Percentiles rank a stretch among this genome's conserved stretches.
phyloP scores from a whole-genome alignment of 2,329 filamentous ascomycete genomes.

The Phyllosticta citribraziliensis region DNA sequence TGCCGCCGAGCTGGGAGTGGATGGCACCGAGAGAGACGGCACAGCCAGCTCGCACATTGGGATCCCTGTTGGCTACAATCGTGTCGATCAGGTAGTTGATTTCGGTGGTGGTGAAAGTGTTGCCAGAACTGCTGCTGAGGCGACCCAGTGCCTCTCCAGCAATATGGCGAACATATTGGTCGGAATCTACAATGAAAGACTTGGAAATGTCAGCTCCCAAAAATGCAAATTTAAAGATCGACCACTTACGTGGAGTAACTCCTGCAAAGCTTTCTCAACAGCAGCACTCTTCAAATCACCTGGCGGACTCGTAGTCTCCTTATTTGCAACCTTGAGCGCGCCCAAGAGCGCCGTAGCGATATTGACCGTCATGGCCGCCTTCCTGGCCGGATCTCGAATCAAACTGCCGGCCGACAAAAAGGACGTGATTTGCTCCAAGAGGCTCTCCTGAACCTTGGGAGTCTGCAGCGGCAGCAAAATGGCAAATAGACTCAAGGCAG shows the following conservation, averaged over 20 bases:
- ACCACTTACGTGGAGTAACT: slow-evolving; percentile 65
- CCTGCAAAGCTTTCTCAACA: slow-evolving; percentile 62
- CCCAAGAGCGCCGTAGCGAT: slow-evolving; percentile 71
- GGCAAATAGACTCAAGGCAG: slow-evolving; percentile 86
- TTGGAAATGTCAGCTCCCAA: slow-evolving; percentile 18
- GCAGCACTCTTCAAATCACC: slow-evolving; percentile 66
- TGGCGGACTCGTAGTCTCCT: slow-evolving; percentile 62
- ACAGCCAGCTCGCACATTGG: slow-evolving; percentile 85
- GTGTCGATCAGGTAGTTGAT: slow-evolving; percentile 89
- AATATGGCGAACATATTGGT: slow-evolving; percentile 76
- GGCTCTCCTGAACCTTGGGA: slow-evolving; percentile 88
- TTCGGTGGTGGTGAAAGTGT: slow-evolving; percentile 77
- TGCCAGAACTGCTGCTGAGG: slow-evolving; percentile 76
- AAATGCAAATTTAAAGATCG: slow-evolving; percentile 8
- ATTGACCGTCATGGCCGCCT: slow-evolving; percentile 85
- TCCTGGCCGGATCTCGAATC: slow-evolving; percentile 77
- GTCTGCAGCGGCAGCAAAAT: slow-evolving; percentile 83
- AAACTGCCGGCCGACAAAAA: slow-evolving; percentile 73
- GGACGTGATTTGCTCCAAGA: slow-evolving; percentile 84
- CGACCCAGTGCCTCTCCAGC: slow-evolving; percentile 79
- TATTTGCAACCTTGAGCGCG: slow-evolving; percentile 73
- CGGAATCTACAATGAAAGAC: slow-evolving; percentile 69
- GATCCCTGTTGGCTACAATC: slow-evolving; percentile 88
- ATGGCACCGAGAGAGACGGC: slow-evolving; percentile 89
- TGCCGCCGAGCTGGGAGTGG: slow-evolving; percentile 89